These are phyloP conservation scores for Aristolochia fimbriata DNA, from an alignment of 164 flowering plant genomes.

Conservation along the genomic window DNA sequence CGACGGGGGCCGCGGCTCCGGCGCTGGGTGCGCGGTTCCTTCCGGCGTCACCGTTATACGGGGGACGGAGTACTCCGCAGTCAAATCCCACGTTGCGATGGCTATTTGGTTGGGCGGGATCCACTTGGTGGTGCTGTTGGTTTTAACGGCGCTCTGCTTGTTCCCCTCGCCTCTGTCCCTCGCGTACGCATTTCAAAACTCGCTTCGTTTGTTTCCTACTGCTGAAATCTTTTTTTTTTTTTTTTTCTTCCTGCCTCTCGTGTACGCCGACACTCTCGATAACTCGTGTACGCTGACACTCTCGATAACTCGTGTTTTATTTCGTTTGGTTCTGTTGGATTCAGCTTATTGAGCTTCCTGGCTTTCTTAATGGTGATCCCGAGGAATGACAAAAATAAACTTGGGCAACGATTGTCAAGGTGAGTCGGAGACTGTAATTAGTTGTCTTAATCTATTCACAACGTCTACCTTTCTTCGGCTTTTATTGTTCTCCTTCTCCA, in stretches of 20 bases:
- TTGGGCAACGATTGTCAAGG: constrained; percentile 55
- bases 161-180: constrained; percentile 41
- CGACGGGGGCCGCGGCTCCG: constrained; percentile 1
- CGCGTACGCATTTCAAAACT: constrained; percentile 22
- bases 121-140: constrained; percentile 33
- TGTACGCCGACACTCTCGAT: neutral
- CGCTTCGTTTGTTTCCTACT: neutral
- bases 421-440: constrained; percentile 7
- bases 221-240: neutral
- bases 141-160: constrained; percentile 40
- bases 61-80: constrained; percentile 14
- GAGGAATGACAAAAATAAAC: constrained; percentile 37
- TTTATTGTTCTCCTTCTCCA: neutral
- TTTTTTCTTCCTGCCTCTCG: no score
- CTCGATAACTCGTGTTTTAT: neutral
- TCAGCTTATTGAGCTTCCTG: constrained; percentile 59
- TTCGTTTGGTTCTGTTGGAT: constrained; percentile 1
- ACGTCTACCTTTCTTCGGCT: neutral
- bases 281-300: neutral
- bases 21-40: no score
- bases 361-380: constrained; percentile 50
- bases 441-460: neutral
- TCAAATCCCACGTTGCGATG: constrained; percentile 34
- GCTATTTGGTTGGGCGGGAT: constrained; percentile 62
- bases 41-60: constrained; percentile 22